These are phyloP conservation scores for Penicillium freii DNA, from an alignment of 2,329 filamentous ascomycete species.

Conservation along the genomic window DNA sequence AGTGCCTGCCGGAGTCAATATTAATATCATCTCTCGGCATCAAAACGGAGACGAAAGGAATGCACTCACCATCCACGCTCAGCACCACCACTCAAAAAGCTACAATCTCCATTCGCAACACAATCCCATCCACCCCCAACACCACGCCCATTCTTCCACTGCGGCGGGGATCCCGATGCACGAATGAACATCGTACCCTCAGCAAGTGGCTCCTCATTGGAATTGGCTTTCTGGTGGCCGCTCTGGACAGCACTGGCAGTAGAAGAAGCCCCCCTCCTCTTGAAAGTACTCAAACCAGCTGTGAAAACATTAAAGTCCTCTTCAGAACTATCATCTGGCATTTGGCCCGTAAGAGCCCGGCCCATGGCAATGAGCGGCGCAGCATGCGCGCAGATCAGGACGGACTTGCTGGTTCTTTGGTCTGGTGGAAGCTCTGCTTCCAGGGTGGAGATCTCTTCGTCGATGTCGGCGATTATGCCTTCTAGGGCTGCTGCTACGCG, in stretches of 20 bases:
- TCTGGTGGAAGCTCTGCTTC: constrained; percentile 50
- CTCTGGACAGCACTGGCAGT: neutral
- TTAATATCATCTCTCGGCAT: constrained; percentile 19
- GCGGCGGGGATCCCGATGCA: constrained; percentile 25
- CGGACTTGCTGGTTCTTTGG: constrained; percentile 55
- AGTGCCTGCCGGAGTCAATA: constrained; percentile 39
- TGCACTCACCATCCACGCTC: constrained; percentile 78
- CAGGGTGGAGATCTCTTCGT: constrained; percentile 50
- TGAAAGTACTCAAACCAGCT: constrained; percentile 72
- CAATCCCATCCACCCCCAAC: constrained; percentile 79
- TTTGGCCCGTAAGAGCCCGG: constrained; percentile 71
- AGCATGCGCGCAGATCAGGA: constrained; percentile 85
- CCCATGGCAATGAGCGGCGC: constrained; percentile 86
- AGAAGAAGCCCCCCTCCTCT: constrained; percentile 40
- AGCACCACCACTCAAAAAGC: constrained; percentile 73
- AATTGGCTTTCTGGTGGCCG: constrained; percentile 26
- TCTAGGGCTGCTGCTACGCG: constrained; percentile 69
- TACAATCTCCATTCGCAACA: constrained; percentile 77
- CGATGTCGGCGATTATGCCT: constrained; percentile 69
- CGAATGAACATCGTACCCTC: constrained; percentile 32
- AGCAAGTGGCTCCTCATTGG: constrained; percentile 19
- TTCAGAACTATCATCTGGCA: constrained; percentile 67
- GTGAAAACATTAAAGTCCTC: constrained; percentile 87
- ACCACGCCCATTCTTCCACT: constrained; percentile 61
- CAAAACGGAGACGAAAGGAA: constrained; percentile 15